These are phyloP conservation scores for Mucor circinelloides DNA, from an alignment of 371 early-diverging fungal genomes.

Conservation along the genomic window DNA sequence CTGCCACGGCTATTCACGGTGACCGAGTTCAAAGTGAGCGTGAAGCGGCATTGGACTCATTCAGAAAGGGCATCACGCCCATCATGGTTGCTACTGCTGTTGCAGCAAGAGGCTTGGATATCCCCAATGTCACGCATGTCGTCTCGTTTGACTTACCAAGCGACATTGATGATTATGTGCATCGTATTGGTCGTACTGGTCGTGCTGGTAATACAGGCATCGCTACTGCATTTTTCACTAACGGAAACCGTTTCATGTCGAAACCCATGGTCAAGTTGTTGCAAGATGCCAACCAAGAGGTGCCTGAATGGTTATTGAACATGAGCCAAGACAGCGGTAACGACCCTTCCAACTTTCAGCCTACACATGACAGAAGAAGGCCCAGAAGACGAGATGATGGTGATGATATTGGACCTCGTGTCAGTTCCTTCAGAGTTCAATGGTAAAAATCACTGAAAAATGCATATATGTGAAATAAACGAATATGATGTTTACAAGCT, in stretches of 20 bases:
- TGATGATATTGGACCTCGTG: conserved; percentile 25
- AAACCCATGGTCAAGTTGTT: conserved; percentile 78
- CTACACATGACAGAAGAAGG: background rate
- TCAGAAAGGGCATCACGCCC: conserved; percentile 87
- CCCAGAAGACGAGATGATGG: conserved; percentile 4
- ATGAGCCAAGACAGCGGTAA: conserved; percentile 14
- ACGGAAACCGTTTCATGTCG: conserved; percentile 84
- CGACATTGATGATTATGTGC: conserved; percentile 94
- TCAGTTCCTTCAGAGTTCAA: conserved; percentile 7
- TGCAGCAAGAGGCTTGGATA: conserved; percentile 97
- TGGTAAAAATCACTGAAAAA: background rate
- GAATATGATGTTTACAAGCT: background rate
- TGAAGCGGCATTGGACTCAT: conserved; percentile 87
- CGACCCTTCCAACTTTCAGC: conserved; percentile 4
- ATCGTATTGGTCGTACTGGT: conserved; percentile 92
- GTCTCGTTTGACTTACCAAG: conserved; percentile 93
- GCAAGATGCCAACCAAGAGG: conserved; percentile 48
- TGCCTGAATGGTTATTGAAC: conserved; percentile 68
- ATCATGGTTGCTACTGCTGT: conserved; percentile 99
- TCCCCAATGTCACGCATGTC: conserved; percentile 88
- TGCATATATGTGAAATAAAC: background rate
- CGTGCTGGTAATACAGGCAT: conserved; percentile 95
- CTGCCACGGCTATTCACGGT: conserved; percentile 95
- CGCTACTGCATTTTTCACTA: conserved; percentile 96
- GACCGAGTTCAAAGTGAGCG: conserved; percentile 97